Evolutionary conservation across 2,329 filamentous ascomycete species (phyloP), one percentile per base, ranked within the genome.

Genomic region (Hysterium pulicare): DNA sequence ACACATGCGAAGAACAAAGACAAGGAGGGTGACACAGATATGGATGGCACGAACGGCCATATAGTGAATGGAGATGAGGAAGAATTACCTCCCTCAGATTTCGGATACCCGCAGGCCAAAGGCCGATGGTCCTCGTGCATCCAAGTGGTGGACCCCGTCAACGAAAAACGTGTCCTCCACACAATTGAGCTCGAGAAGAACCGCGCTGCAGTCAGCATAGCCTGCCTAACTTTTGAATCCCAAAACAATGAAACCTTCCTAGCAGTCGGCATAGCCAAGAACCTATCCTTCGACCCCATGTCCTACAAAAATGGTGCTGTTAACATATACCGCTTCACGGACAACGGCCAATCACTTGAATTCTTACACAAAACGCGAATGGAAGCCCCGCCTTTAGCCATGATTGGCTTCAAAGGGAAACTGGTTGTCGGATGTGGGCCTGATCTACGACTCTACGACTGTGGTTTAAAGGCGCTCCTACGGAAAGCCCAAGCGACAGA

Each of bases 301-400:
- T 84, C 83, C 39, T 90, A 81, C 52, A 82, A 78, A 1, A 83
- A 83, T 47, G 93, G 91, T 1, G 95, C 85, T 54, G 87, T 98
- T 26, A 88, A 96, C 58, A 86, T 97, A 20, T 98, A 96, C 67
- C 83, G 89, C 32, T 88, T 98, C 65, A 80, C 86, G 39, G 86
- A 94, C 37, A 82, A 89, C 48, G 94, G 94, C n/a, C 83, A 82
- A 42, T 83, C 89, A 57, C 78, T 98, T 13, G 87, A 96, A 59
- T 93, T 97, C 45, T 90, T 96, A 49, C 93, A 98, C 71, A 96
- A 96, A 68, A 98, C 94, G 1, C 89, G 90, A 58, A 79, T 96
- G 5, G 88, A 94, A 52, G 84, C 90, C 50, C 90, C 91, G 2
- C 89, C 94, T 1, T 82, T 89, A 57, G 91, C 93, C n/a, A 75